Conservation (phyloP, 2,329 filamentous ascomycete genomes). For the Scolecobasidium constrictum region DNA sequence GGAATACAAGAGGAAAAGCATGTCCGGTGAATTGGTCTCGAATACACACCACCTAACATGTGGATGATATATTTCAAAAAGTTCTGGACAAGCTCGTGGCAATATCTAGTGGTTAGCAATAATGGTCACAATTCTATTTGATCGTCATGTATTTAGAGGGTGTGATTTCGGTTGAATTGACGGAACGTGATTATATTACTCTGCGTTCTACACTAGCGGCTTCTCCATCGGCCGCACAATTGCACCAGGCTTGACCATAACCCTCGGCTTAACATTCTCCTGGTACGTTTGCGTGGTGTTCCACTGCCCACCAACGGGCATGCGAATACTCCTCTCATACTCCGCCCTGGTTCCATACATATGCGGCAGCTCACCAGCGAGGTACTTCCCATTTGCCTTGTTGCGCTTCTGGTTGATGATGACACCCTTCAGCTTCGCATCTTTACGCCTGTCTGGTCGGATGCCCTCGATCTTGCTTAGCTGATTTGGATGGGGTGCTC, state of each 20-base stretch:
- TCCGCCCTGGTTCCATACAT: constrained; percentile 80
- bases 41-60: too few species aligned
- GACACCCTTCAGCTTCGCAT: constrained; percentile 70
- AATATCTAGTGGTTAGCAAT: too few species aligned
- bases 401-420: constrained; percentile 87
- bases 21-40: too few species aligned
- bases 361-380: constrained; percentile 74
- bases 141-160: too few species aligned
- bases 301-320: constrained; percentile 92
- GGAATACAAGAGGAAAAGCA: too few species aligned
- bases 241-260: constrained; percentile 83
- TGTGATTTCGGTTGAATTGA: too few species aligned
- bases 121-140: too few species aligned
- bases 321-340: constrained; percentile 77
- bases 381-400: constrained; percentile 85
- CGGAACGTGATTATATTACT: too few species aligned
- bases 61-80: too few species aligned
- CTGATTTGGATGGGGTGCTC: constrained; percentile 15
- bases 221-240: constrained; percentile 85
- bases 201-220: constrained; percentile 48
- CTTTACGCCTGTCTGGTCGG: constrained; percentile 66
- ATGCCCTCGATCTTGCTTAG: constrained; percentile 61
- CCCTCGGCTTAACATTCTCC: constrained; percentile 73
- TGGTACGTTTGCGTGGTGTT: constrained; percentile 94
- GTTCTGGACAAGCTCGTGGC: too few species aligned